Evolutionary conservation across 352 stramenopile genomes (phyloP), one percentile per base, ranked within the genome.

Genomic region (Phytophthora megakarya): DNA sequence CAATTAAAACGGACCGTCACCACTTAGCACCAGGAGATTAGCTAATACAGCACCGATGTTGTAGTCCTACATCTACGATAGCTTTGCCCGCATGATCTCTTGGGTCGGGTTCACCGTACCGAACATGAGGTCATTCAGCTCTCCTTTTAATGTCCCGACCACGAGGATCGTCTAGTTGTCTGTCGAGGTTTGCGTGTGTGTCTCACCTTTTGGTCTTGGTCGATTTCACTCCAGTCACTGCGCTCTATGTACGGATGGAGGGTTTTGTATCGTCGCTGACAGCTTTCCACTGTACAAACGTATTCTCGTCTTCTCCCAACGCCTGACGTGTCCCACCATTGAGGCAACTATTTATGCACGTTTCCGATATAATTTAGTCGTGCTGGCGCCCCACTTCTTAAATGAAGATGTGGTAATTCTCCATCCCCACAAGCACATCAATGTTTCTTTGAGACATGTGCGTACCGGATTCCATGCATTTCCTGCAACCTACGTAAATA

Each of bases 101-200:
- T 78, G 64, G 4, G 74, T 75, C 9, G 72, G 63, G 28, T 75
- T 85, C 25, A 73, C 69, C 9, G 76, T 65, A 19, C 74, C 80
- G 39, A 84, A 86, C 73, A 91, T 82, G 50, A 88, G 66, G 51
- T 89, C 82, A 32, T 91, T 76, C 9, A 91, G 13, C 12, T 66
- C 48, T 12, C 79, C 77, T 7, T 72, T 51, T 18, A 90, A 72
- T 1, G 72, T 72, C 2, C 81, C 81, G 13, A 78, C 58, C 21
- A 67, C 67, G 9, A 84, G 62, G 19, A 90, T 67, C 19, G 65
- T 70, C 30, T 11, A 35, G 30, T 35, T 35, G 30, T 35, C 30
- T 15, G 30, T 35, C 8, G 30, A 35, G 8, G 10, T 35, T 35
- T 35, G 30, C 10, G n/a, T n/a, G n/a, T n/a, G n/a, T n/a, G 30